phyloP scores from a whole-genome alignment of 1,284 basidiomycete species.

The Athelia psychrophila region DNA sequence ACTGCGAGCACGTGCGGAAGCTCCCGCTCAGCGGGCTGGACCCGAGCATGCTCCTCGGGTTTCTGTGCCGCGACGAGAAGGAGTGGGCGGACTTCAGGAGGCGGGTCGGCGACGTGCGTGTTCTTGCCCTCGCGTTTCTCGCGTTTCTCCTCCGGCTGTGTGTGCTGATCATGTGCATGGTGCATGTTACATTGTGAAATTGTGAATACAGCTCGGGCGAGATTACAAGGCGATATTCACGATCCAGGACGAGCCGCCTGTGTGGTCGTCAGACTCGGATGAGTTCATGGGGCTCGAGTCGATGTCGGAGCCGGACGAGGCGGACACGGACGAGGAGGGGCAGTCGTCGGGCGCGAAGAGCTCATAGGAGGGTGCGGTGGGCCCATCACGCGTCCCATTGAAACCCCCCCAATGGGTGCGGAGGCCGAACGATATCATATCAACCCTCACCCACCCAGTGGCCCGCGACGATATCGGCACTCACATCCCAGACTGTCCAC shows the following conservation, averaged over 20 bases:
- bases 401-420: no score
- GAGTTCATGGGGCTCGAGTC: slow-evolving; percentile 79
- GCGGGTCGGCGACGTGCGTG: slow-evolving; percentile 67
- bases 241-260: slow-evolving; percentile 82
- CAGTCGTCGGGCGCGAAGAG: slow-evolving; percentile 35
- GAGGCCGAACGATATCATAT: no score
- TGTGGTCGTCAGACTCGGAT: slow-evolving; percentile 74
- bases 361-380: slow-evolving; percentile 65
- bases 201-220: slow-evolving; percentile 34
- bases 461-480: no score
- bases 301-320: slow-evolving; percentile 73
- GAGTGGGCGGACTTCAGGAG: slow-evolving; percentile 84
- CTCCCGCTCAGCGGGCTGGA: slow-evolving; percentile 91
- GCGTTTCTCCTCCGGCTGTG: slow-evolving; percentile 9
- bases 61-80: slow-evolving; percentile 77
- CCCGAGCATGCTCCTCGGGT: slow-evolving; percentile 96
- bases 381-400: no score
- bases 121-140: slow-evolving; percentile 4
- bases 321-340: slow-evolving; percentile 39
- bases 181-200: background rate
- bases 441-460: no score
- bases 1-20: slow-evolving; percentile 91
- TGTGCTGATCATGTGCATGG: slow-evolving; percentile 5
- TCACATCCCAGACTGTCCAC: no score
- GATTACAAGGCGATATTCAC: slow-evolving; percentile 78